A percentile compares a stretch with the other conserved stretches of the same genome.
Evolutionary conservation across 768 basidiomycete species (phyloP).

Genomic region (Leccinum longicurvipes): DNA sequence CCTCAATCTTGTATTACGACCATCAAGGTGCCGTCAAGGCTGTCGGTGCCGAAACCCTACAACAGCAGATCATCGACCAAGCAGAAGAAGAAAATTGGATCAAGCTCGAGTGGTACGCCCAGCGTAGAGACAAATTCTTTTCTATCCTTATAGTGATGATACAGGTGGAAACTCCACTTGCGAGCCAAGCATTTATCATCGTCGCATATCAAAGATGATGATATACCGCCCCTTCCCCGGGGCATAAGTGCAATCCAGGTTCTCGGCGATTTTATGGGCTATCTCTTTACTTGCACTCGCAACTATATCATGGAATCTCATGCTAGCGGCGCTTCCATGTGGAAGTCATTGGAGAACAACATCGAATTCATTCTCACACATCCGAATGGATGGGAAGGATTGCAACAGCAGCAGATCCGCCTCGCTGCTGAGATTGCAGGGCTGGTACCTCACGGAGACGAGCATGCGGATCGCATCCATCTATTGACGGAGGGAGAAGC

Average conservation of each 20-base stretch:
- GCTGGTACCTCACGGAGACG: constrained; percentile 16
- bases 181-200: constrained; percentile 25
- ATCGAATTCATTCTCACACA: constrained; percentile 28
- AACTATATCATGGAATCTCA: constrained; percentile 23
- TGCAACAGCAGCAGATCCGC: constrained; percentile 30
- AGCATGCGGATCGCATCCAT: constrained; percentile 17
- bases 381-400: constrained; percentile 33
- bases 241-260: constrained; percentile 20
- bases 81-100: constrained; percentile 37
- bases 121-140: background rate
- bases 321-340: constrained; percentile 26
- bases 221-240: constrained; percentile 24
- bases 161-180: constrained; percentile 37
- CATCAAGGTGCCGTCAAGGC: constrained; percentile 36
- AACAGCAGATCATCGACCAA: constrained; percentile 33
- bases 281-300: constrained; percentile 24
- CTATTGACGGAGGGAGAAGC: constrained; percentile 29
- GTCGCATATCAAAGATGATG: constrained; percentile 20
- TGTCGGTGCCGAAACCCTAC: constrained; percentile 41
- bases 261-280: constrained; percentile 27
- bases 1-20: constrained; percentile 48
- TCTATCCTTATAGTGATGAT: background rate
- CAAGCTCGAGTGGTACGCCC: constrained; percentile 40
- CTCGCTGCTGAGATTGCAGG: constrained; percentile 24
- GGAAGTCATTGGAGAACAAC: constrained; percentile 20